Conservation (phyloP, 1,284 basidiomycete species). For the Microbotryum lychnidis-dioicae region DNA sequence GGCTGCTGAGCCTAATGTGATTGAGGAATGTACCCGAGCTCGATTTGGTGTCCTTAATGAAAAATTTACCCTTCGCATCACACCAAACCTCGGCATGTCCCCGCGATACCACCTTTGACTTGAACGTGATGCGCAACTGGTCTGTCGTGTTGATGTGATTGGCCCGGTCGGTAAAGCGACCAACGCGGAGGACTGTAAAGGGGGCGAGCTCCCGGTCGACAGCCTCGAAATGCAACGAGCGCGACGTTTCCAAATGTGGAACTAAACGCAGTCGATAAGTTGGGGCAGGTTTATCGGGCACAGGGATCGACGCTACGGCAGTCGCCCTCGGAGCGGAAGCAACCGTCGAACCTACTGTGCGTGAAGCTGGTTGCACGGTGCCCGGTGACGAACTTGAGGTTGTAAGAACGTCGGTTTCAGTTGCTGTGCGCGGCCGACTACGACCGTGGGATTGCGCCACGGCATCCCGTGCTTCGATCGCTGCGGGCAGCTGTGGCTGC, state of each 20-base stretch:
- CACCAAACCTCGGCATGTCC: constrained; percentile 94
- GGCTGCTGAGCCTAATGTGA: constrained; percentile 77
- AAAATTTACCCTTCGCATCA: constrained; percentile 53
- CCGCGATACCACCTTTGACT: constrained; percentile 88
- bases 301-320: not conserved
- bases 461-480: not conserved
- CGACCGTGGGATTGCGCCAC: not conserved
- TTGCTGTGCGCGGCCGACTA: not conserved
- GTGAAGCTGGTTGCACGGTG: no score
- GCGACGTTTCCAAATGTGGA: constrained; percentile 81
- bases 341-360: not conserved
- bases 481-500: constrained; percentile 13
- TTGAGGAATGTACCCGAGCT: constrained; percentile 93
- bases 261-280: constrained; percentile 64
- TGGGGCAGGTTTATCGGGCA: constrained; percentile 13
- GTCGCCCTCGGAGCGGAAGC: not conserved
- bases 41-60: constrained; percentile 81
- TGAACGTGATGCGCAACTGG: constrained; percentile 79
- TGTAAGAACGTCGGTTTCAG: not conserved
- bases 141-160: constrained; percentile 47
- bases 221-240: constrained; percentile 86
- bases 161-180: constrained; percentile 41
- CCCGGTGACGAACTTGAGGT: not conserved
- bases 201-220: constrained; percentile 68
- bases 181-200: constrained; percentile 44